Percentiles rank a stretch among this genome's conserved stretches.
Conservation (phyloP, 192 early-diverging fungal species). For the Mortierella claussenii region DNA sequence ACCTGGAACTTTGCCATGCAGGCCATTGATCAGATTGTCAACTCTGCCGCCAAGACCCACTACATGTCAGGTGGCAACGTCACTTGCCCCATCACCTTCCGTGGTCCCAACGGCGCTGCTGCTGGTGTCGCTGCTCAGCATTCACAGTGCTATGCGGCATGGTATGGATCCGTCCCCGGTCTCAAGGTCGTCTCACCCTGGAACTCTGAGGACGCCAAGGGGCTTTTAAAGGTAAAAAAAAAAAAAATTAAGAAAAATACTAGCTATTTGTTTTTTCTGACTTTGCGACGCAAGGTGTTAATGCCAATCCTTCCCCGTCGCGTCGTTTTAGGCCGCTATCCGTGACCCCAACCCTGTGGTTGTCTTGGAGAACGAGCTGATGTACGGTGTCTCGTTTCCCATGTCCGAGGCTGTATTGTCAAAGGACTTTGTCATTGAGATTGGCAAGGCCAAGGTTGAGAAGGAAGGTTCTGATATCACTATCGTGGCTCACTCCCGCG, state of each 20-base stretch:
- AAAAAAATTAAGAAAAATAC: no score
- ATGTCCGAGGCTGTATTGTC: conserved; percentile 75
- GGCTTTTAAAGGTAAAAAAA: conserved; percentile 80
- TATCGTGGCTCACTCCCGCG: conserved; percentile 92
- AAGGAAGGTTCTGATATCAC: conserved; percentile 86
- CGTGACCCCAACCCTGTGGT: conserved; percentile 98
- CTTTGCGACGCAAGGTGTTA: no score
- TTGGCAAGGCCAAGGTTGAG: conserved; percentile 93
- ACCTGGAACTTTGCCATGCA: conserved; percentile 99
- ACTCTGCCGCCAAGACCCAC: conserved; percentile 97
- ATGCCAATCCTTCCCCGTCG: no score
- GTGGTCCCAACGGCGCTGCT: conserved; percentile 98
- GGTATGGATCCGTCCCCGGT: conserved; percentile 97
- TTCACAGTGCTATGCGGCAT: conserved; percentile 98
- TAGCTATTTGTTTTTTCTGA: background rate
- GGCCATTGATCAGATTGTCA: conserved; percentile 99
- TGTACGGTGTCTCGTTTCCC: conserved; percentile 94
- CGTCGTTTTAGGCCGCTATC: conserved; percentile 87
- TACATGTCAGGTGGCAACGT: conserved; percentile 97
- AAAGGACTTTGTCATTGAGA: conserved; percentile 86
- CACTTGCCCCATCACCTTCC: conserved; percentile 95
- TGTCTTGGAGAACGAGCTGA: conserved; percentile 96
- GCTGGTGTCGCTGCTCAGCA: conserved; percentile 98
- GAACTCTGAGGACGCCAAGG: conserved; percentile 97
- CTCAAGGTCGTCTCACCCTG: conserved; percentile 97